Percentiles rank a stretch among this genome's conserved stretches.
Conservation (phyloP, 2,329 filamentous ascomycete genomes). For the Fusarium staphyleae region DNA sequence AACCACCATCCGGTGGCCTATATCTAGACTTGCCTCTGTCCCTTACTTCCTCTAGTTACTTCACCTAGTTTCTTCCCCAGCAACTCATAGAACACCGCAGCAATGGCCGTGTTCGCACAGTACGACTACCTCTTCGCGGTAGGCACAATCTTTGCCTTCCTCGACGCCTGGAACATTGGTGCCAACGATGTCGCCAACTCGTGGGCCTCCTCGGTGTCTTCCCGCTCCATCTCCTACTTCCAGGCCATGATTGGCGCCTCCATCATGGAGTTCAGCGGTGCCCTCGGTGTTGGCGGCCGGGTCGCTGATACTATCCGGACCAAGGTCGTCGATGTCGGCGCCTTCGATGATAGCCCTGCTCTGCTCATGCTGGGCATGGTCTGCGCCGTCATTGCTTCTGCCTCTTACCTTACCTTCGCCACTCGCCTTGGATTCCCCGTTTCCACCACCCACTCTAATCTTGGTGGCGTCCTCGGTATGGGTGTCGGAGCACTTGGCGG, state of each 20-base stretch:
- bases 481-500: slow-evolving; percentile 63
- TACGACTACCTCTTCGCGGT: slow-evolving; percentile 71
- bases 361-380: slow-evolving; percentile 66
- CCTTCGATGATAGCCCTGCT: slow-evolving; percentile 56
- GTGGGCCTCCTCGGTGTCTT: slow-evolving; percentile 77
- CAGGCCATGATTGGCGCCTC: slow-evolving; percentile 66
- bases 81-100: slow-evolving; percentile 4
- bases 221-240: slow-evolving; percentile 67
- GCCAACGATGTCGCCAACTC: slow-evolving; percentile 76
- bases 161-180: slow-evolving; percentile 73
- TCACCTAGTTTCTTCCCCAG: not conserved
- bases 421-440: slow-evolving; percentile 64
- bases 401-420: slow-evolving; percentile 63
- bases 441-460: slow-evolving; percentile 67
- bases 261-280: slow-evolving; percentile 68
- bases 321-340: slow-evolving; percentile 59
- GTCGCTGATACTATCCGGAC: slow-evolving; percentile 69
- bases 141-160: slow-evolving; percentile 69
- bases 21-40: not conserved
- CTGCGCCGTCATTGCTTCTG: slow-evolving; percentile 61
- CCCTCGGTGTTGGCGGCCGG: slow-evolving; percentile 65
- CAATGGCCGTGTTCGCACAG: slow-evolving; percentile 50
- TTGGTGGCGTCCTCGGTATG: slow-evolving; percentile 66
- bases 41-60: not conserved
- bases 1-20: not conserved